Evolutionary conservation across 2,329 filamentous ascomycete species (phyloP), one percentile per base, ranked within the genome.

Genomic region (Trichoderma breve): DNA sequence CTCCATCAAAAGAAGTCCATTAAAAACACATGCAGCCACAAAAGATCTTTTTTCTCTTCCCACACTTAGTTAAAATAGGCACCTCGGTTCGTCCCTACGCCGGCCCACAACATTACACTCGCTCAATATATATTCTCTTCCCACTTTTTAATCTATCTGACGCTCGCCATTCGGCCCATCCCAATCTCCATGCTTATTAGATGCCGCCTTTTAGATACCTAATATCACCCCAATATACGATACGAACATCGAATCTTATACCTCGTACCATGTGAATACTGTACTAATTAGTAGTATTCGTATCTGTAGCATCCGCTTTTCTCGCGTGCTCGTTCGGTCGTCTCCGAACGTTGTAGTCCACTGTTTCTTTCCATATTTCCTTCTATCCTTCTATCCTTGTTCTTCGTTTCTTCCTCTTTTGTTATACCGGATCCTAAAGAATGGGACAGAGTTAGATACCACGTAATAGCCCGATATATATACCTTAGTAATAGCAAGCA

Each of bases 61-160:
- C 57, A 34, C 57, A 61, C 30, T 61, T 61, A 5, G 28, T 34
- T 61, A 57, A 67, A 39, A 57, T 67, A 39, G 51, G 47, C 63
- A 34, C 26, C 34, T 58, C 66, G 57, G 55, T 47, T 68, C 65
- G n/a, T 57, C 32, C 65, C 65, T 58, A 28, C 34, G 26, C 65
- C 28, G 21, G 53, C 65, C 36, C 30, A 60, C 34, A 30, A 11
- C n/a, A 32, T n/a, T 4, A n/a, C 8, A 30, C 30, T 32, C 55
- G 4, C 34, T 43, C 15, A 18, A 1, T 8, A 18, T 4, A 18
- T 7, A 43, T 43, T 6, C 15, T 39, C 36, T 39, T 30, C 28
- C 55, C 55, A 21, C 57, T 12, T 36, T 34, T 69, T 70, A 70
- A 70, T 70, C 39, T 70, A 70, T 62, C 67, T 70, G 67, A 61